A percentile compares a stretch with the other conserved stretches of the same genome.
phyloP scores from a whole-genome alignment of 257 asterid genomes.

The Phtheirospermum japonicum region DNA sequence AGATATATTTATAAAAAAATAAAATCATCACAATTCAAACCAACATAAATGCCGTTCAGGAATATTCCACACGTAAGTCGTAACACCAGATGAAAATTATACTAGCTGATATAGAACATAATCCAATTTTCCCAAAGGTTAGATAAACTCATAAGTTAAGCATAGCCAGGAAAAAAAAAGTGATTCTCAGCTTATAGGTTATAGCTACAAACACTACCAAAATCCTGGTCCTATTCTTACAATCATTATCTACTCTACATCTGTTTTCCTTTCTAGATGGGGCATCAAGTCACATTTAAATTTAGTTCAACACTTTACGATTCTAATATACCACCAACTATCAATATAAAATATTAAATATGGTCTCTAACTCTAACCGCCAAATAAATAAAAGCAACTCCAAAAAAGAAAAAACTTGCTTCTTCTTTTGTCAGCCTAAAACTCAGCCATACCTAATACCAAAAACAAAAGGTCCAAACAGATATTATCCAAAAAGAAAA shows the following conservation, averaged over 20 bases:
- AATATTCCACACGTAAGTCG: too few relatives aligned
- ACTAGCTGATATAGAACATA: too few relatives aligned
- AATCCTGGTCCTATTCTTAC: not conserved
- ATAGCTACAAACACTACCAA: too few relatives aligned
- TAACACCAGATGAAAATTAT: too few relatives aligned
- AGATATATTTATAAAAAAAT: too few relatives aligned
- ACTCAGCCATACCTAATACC: too few relatives aligned
- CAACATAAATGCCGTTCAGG: too few relatives aligned
- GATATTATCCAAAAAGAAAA: too few relatives aligned
- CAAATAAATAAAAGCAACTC: slow-evolving; percentile 1
- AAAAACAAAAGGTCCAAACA: not conserved
- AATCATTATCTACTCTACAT: slow-evolving; percentile 2
- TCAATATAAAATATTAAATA: not conserved
- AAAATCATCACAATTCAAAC: too few relatives aligned
- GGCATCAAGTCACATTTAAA: not conserved
- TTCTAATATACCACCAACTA: not conserved
- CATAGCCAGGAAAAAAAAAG: slow-evolving; percentile 1
- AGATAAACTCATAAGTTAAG: not conserved
- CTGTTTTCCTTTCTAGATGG: slow-evolving; percentile 3
- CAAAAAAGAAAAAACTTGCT: slow-evolving; percentile 6
- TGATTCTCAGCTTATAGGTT: too few relatives aligned
- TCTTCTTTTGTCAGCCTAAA: not conserved
- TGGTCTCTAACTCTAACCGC: not conserved
- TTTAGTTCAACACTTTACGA: not conserved
- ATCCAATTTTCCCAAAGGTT: slow-evolving; percentile 12